Evolutionary conservation across 345 rosid species (phyloP).

Genomic region (Citrus cavaleriei): DNA sequence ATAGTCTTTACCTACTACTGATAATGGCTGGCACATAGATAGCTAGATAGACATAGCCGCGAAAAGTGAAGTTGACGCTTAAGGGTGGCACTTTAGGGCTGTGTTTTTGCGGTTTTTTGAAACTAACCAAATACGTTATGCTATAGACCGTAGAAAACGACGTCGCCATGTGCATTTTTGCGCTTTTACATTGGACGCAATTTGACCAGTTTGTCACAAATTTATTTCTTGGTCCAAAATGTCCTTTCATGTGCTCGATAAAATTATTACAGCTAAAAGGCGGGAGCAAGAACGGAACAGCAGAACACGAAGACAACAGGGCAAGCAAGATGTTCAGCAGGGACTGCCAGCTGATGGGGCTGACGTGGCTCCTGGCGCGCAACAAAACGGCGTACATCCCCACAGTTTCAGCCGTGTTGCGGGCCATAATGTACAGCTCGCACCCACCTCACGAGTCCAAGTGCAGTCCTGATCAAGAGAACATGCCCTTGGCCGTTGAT

Average conservation of each 20-base stretch:
- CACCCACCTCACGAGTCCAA: slow-evolving; percentile 71
- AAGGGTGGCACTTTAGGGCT: background rate
- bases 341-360: slow-evolving; percentile 98
- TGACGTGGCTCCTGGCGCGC: slow-evolving; percentile 94
- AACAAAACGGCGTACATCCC: slow-evolving; percentile 95
- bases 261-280: slow-evolving; percentile 12
- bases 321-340: slow-evolving; percentile 81
- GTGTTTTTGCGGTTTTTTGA: slow-evolving; percentile 22
- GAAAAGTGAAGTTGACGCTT: background rate
- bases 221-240: background rate
- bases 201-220: background rate
- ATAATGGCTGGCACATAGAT: background rate
- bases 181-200: slow-evolving; percentile 32
- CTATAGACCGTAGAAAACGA: slow-evolving; percentile 29
- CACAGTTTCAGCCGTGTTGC: slow-evolving; percentile 90
- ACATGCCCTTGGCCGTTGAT: slow-evolving; percentile 99
- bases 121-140: slow-evolving; percentile 24
- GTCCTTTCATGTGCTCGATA: background rate
- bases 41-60: background rate
- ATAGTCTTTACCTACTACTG: background rate
- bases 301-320: slow-evolving; percentile 40
- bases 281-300: slow-evolving; percentile 44
- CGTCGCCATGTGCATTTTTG: slow-evolving; percentile 20
- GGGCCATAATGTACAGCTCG: slow-evolving; percentile 91
- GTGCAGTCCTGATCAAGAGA: slow-evolving; percentile 98